Evolutionary conservation across 139 green algal species (phyloP).

Genomic region (Chlorella sp.): DNA sequence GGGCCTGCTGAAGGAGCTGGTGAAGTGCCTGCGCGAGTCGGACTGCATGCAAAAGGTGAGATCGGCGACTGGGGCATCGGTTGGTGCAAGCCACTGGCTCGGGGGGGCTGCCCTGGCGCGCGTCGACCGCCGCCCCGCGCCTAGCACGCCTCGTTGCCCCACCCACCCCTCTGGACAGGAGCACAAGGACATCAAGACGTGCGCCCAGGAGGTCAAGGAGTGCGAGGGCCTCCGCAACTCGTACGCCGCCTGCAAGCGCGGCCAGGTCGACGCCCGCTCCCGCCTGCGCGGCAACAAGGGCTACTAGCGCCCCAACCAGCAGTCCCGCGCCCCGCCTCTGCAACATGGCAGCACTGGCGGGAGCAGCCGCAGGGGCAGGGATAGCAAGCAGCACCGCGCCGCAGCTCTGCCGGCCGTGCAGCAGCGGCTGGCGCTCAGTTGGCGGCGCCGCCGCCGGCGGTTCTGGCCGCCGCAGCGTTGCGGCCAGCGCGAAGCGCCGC

Average conservation of each 20-base stretch:
- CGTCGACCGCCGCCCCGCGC: too few relatives aligned
- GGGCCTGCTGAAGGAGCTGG: conserved; percentile 71
- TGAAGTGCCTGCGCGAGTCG: conserved; percentile 72
- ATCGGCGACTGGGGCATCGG: conserved; percentile 26
- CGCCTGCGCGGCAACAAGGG: conserved; percentile 84
- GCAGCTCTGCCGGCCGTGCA: background rate
- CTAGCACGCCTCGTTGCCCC: too few relatives aligned
- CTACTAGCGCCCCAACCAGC: conserved; percentile 41
- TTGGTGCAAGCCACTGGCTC: background rate
- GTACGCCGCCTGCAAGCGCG: conserved; percentile 73
- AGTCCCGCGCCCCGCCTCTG: background rate
- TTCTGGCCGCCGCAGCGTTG: background rate
- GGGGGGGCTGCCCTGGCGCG: too few relatives aligned
- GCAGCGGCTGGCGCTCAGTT: background rate
- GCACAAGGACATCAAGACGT: conserved; percentile 60
- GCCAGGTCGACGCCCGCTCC: conserved; percentile 75
- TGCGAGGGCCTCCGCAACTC: conserved; percentile 69
- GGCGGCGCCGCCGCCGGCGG: too few relatives aligned
- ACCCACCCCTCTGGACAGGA: background rate
- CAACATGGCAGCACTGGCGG: background rate
- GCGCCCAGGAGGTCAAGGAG: conserved; percentile 59
- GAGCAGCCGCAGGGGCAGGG: background rate
- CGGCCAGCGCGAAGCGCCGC: background rate
- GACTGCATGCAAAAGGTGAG: conserved; percentile 72
- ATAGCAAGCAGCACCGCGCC: too few relatives aligned